Evolutionary conservation across 768 basidiomycete species (phyloP).

Genomic region (Lentinula sp.): DNA sequence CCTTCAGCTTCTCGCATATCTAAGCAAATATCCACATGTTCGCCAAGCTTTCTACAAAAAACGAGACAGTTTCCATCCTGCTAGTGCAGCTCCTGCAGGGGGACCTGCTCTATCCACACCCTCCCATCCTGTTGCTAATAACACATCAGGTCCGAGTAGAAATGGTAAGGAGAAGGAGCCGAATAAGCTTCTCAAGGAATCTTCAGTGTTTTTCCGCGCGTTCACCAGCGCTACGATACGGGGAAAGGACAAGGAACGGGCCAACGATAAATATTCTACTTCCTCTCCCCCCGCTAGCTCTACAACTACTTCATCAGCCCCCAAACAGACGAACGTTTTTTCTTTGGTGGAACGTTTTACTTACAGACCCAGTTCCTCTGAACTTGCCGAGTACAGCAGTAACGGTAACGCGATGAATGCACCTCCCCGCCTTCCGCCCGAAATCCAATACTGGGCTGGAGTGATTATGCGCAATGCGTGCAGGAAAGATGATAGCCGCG

Average conservation of each 20-base stretch:
- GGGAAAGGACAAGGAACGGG: slow-evolving; percentile 43
- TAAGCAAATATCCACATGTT: slow-evolving; percentile 97
- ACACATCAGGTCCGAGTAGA: not conserved
- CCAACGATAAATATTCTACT: not conserved
- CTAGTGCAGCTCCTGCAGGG: slow-evolving; percentile 35
- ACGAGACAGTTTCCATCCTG: slow-evolving; percentile 76
- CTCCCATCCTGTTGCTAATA: not conserved
- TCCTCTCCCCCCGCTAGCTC: slow-evolving; percentile 13
- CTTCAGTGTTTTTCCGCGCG: slow-evolving; percentile 36
- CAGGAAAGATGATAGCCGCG: slow-evolving; percentile 88
- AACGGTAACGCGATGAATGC: not conserved
- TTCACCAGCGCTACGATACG: slow-evolving; percentile 35
- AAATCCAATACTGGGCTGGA: slow-evolving; percentile 98
- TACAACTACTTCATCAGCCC: slow-evolving; percentile 14
- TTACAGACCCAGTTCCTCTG: slow-evolving; percentile 82
- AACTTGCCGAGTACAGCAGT: slow-evolving; percentile 61
- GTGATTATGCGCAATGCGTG: slow-evolving; percentile 99
- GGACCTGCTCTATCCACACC: slow-evolving; percentile 1
- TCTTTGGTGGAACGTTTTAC: slow-evolving; percentile 96
- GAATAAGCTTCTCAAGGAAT: slow-evolving; percentile 10
- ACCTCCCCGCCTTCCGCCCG: slow-evolving; percentile 65
- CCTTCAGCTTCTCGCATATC: slow-evolving; percentile 90
- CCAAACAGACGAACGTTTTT: slow-evolving; percentile 84
- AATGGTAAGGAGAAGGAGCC: slow-evolving; percentile 24
- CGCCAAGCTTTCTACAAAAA: slow-evolving; percentile 93